A percentile compares a stretch with the other conserved stretches of the same genome.
Conservation (phyloP, 1,139 yeast genomes). For the Suhomyces maxii region DNA sequence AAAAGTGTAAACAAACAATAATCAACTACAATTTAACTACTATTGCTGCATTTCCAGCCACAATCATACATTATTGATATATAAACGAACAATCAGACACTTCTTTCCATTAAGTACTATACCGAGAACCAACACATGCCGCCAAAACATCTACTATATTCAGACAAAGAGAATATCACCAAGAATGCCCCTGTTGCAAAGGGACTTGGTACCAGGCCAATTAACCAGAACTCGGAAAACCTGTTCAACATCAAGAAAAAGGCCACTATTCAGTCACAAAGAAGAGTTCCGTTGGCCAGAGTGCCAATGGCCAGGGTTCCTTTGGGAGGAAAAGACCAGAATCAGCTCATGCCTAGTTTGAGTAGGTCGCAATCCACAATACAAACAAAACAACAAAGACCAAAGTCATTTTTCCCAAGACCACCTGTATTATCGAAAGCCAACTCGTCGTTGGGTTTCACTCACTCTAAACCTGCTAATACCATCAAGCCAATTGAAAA, state of each 20-base stretch:
- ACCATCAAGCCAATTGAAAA: background rate
- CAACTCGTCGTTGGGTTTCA: conserved; percentile 42
- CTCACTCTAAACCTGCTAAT: conserved; percentile 11
- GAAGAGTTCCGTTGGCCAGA: conserved; percentile 20
- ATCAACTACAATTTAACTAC: background rate
- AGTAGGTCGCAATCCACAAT: conserved; percentile 37
- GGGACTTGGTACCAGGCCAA: conserved; percentile 2
- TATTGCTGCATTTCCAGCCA: background rate
- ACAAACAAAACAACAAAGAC: conserved; percentile 5
- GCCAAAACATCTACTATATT: conserved; percentile 7
- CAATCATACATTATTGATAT: background rate
- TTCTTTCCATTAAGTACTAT: too few relatives aligned
- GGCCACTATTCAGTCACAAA: conserved; percentile 3
- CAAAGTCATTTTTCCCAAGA: conserved; percentile 14
- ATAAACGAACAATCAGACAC: background rate
- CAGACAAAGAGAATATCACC: conserved; percentile 13
- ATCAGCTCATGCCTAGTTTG: conserved; percentile 30
- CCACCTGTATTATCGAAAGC: conserved; percentile 35
- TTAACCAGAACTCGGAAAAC: conserved; percentile 7
- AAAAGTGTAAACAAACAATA: background rate
- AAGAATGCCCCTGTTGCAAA: conserved; percentile 5
- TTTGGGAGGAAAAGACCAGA: conserved; percentile 51
- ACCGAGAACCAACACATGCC: too few relatives aligned
- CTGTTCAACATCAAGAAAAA: conserved; percentile 3
- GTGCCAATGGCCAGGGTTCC: conserved; percentile 42